Evolutionary conservation across 1,284 basidiomycete genomes (phyloP), one percentile per base, ranked within the genome.

Genomic region (Phylloboletellus chloephorus): DNA sequence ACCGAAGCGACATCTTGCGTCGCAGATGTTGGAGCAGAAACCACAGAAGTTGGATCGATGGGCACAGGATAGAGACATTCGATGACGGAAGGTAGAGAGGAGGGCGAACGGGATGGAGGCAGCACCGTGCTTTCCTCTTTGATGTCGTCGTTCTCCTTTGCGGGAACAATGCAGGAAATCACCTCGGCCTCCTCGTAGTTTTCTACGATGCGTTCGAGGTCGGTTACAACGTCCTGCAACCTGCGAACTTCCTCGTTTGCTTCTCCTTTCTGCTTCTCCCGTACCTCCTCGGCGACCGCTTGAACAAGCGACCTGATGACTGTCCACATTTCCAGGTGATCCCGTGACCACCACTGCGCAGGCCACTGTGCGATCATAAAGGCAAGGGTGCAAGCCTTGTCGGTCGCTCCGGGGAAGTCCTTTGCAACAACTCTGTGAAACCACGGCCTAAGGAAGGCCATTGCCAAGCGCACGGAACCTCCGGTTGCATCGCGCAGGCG

Each of bases 351-450:
- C 68, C 71, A 73, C 48, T 72, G 73, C 24, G 72, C 76, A 5
- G 82, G 79, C 83, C 83, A 86, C 48, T 73, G 69, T 10, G 82
- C 76, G 46, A 86, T 75, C 34, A 71, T 61, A 39, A 71, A 71
- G 6, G 83, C 71, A 32, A 86, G 69, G 23, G 67, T 69, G 43
- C 68, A 69, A 31, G 78, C 64, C 29, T 66, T 69, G 26, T 65
- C 60, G 0, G 72, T 71, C 3, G 79, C 75, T 20, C 53, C 54
- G 3, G 71, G 63, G 53, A 73, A 69, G 52, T 80, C 74, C 29
- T 74, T 64, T 11, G 66, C 52, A 20, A 77, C 66, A 37, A 64
- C 63, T 25, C 54, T 59, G 54, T 80, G 73, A 61, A 86, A 76
- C 77, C 80, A 85, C 7, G 79, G 75, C 15, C 77, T 74, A 20